phyloP scores from a whole-genome alignment of 768 basidiomycete genomes.

The Lentinula sp. region DNA sequence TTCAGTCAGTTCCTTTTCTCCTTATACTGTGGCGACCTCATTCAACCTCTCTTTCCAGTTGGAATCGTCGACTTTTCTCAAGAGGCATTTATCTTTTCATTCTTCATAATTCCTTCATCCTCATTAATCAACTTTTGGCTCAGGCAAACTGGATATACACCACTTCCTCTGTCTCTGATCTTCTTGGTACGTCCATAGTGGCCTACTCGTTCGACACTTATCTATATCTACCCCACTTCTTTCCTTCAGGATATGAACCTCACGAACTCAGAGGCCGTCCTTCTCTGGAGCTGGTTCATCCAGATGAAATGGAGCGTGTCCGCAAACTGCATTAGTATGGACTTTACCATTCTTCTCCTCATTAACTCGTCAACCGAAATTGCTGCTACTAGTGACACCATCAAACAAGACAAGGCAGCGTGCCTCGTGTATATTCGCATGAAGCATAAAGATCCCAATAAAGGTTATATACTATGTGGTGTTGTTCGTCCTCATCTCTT shows the following conservation, averaged over 20 bases:
- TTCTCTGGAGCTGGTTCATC: slow-evolving; percentile 73
- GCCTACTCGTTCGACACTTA: neutral
- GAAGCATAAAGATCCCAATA: slow-evolving; percentile 72
- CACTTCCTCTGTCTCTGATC: slow-evolving; percentile 59
- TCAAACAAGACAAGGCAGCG: slow-evolving; percentile 73
- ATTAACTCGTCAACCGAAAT: neutral
- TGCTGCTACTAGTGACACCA: slow-evolving; percentile 52
- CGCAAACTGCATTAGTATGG: slow-evolving; percentile 65
- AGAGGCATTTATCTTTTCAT: slow-evolving; percentile 33
- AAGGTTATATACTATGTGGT: slow-evolving; percentile 69
- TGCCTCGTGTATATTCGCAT: slow-evolving; percentile 73
- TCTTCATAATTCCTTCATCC: neutral
- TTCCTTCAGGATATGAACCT: slow-evolving; percentile 61
- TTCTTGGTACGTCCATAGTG: slow-evolving; percentile 40
- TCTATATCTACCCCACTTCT: neutral
- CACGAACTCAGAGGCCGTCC: slow-evolving; percentile 63
- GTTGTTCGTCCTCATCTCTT: slow-evolving; percentile 44
- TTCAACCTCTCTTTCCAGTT: slow-evolving; percentile 33
- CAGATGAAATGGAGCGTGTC: slow-evolving; percentile 68
- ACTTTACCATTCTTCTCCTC: neutral
- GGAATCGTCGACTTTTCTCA: slow-evolving; percentile 79
- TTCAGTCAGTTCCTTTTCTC: slow-evolving; percentile 53
- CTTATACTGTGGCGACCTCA: slow-evolving; percentile 6
- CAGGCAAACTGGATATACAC: slow-evolving; percentile 65
- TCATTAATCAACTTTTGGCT: neutral